Evolutionary conservation across 495 filamentous ascomycete species (phyloP), one percentile per base, ranked within the genome.

Genomic region (Aspergillus sclerotioniger): DNA sequence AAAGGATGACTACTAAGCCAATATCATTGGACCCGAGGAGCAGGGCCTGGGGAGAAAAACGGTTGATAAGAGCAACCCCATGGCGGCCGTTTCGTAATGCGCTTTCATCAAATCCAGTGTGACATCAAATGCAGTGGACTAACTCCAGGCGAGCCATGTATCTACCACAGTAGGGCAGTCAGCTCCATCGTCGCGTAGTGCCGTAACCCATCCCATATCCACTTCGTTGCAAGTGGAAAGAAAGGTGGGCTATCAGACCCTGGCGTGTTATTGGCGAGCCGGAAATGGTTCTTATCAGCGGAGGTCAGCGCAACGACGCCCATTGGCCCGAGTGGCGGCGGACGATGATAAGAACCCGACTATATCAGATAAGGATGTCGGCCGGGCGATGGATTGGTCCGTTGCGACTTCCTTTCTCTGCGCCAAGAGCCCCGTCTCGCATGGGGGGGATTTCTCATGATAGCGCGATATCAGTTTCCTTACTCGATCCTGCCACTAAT

Each of bases 401-500:
- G 8, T 9, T 9, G 12, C 5, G 37, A 15, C 12, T 4, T 41
- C 5, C 13, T n/a, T 12, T 13, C 2, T 12, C 13, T 6, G n/a
- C 13, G 51, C 51, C 51, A 54, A 54, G 51, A 44, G 10, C 37
- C n/a, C 37, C 37, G 10, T 15, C 12, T 41, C 10, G 37, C 13
- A 6, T n/a, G 10, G 37, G 37, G 13, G 37, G 37, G 7, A 1
- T 13, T n/a, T n/a, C 3, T n/a, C 12, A n/a, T 41, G 37, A 41
- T 41, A 41, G n/a, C 37, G 13, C 37, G 15, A 3, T 32, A 28
- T 31, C 47, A 16, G 16, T 32, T 31, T 25, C 21, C 35, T 54
- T 54, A 54, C 53, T 54, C 53, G 53, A 54, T 46, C 16, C 41
- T 32, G 28, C 53, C 53, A 46, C 53, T 46, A 54, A 54, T 54